phyloP scores from a whole-genome alignment of 1,284 basidiomycete species.

The Tylopilus sp. region DNA sequence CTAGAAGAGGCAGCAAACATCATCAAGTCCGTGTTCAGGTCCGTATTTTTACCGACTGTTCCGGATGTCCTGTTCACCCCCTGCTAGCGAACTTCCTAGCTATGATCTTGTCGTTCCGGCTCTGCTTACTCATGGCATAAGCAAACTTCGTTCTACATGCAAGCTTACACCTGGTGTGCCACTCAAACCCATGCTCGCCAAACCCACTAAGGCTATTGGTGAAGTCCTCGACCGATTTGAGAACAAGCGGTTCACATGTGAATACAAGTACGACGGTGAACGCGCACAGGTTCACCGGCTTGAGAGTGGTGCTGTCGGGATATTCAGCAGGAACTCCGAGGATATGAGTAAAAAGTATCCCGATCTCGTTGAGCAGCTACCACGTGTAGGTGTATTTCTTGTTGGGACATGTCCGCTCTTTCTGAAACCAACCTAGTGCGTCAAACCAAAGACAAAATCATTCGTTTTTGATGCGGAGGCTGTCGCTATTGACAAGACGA shows the following conservation, averaged over 20 bases:
- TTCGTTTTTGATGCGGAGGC: constrained; percentile 97
- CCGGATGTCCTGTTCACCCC: constrained; percentile 1
- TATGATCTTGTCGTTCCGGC: constrained; percentile 96
- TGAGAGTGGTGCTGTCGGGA: constrained; percentile 75
- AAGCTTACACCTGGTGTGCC: constrained; percentile 95
- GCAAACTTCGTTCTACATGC: constrained; percentile 71
- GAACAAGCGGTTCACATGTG: constrained; percentile 94
- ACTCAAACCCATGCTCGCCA: constrained; percentile 99
- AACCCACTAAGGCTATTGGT: constrained; percentile 98
- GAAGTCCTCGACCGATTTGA: constrained; percentile 98
- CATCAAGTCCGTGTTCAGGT: constrained; percentile 94
- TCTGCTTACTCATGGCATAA: constrained; percentile 78
- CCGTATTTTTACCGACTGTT: constrained; percentile 15
- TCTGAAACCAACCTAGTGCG: constrained; percentile 55
- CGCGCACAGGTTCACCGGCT: constrained; percentile 88
- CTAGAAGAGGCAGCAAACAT: constrained; percentile 80
- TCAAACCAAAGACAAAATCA: constrained; percentile 78
- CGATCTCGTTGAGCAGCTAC: constrained; percentile 92
- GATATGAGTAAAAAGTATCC: constrained; percentile 99
- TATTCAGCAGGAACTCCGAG: constrained; percentile 97
- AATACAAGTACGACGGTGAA: constrained; percentile 99
- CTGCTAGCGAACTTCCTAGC: constrained; percentile 81
- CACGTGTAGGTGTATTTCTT: constrained; percentile 55
- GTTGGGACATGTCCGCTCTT: background rate
- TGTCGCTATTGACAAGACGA: constrained; percentile 89